Evolutionary conservation across 106 monocot genomes (phyloP), one percentile per base, ranked within the genome.

Genomic region (Amphibolis antarctica): DNA sequence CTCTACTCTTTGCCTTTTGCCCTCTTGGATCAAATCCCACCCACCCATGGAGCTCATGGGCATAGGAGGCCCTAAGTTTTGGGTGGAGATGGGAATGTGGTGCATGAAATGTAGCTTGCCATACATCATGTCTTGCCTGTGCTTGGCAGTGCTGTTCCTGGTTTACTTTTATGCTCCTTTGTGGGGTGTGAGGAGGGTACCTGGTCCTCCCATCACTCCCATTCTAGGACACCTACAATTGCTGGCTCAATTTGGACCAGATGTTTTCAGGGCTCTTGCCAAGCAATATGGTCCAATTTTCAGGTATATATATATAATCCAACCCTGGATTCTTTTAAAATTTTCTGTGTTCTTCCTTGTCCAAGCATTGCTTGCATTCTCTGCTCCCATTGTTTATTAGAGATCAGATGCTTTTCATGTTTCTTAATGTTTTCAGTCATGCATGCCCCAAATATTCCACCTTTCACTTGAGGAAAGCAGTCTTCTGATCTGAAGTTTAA

Each of bases 271-370:
- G 21, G 28, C 51, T 24, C 45, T 75, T 30, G 74, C 74, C 53
- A 68, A 67, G 10, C 44, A 67, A 62, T 75, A 75, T 62, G 74
- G 74, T 49, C 74, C 74, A 6, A 55, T 75, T 15, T 75, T 53
- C 27, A 75, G 74, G 74, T 74, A 67, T 1, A 26, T 12, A 25
- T 23, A 25, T 24, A 22, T 14, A 14, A 24, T 12, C 9, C 20
- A 27, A 0, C 20, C 14, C 42, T 52, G n/a, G 9, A 2, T 43
- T 20, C 14, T 42, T 24, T 31, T 52, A 21, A 15, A 19, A 3
- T 22, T 52, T 36, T 42, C 29, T 47, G 25, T 42, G 17, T 62
- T 36, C n/a, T n/a, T n/a, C n/a, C n/a, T n/a, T n/a, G n/a, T n/a
- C n/a, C n/a, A n/a, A n/a, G n/a, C n/a, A n/a, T n/a, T n/a, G n/a